These are phyloP conservation scores for Fusarium neocosmosporiellum DNA, from an alignment of 2,329 filamentous ascomycete genomes.

Conservation along the genomic window DNA sequence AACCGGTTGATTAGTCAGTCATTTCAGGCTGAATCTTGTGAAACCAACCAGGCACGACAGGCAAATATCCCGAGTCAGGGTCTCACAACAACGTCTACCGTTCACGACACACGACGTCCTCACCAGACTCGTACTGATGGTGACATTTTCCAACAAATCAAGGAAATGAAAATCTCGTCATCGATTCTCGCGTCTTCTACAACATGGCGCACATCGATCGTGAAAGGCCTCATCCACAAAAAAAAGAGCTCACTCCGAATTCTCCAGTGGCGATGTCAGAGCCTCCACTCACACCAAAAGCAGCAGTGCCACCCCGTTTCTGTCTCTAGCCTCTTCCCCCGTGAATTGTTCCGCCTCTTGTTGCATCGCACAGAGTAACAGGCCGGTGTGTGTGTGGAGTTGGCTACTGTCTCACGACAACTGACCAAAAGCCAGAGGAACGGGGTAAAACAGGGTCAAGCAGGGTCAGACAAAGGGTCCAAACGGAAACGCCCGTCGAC, in stretches of 20 bases:
- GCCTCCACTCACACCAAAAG: slow-evolving; percentile 28
- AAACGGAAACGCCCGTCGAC: not conserved
- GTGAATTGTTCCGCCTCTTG: slow-evolving; percentile 9
- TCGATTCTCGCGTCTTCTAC: slow-evolving; percentile 9
- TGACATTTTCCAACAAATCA: slow-evolving; percentile 6
- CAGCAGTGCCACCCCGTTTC: not conserved
- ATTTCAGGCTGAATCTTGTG: slow-evolving; percentile 27
- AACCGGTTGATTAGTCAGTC: not conserved
- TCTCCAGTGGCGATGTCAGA: slow-evolving; percentile 30
- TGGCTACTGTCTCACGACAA: not conserved
- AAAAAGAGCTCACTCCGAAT: not conserved
- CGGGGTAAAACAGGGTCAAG: not conserved
- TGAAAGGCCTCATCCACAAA: slow-evolving; percentile 29
- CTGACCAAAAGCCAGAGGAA: slow-evolving; percentile 5
- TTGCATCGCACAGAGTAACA: slow-evolving; percentile 11
- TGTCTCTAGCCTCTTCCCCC: not conserved
- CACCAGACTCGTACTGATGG: slow-evolving; percentile 11
- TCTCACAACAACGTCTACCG: slow-evolving; percentile 12
- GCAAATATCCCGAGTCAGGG: slow-evolving; percentile 2
- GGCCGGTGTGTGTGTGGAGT: slow-evolving; percentile 34
- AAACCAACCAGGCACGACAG: slow-evolving; percentile 1
- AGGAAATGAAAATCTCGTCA: slow-evolving; percentile 22
- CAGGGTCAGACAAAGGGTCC: not conserved
- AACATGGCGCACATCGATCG: slow-evolving; percentile 11
- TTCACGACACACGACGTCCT: slow-evolving; percentile 14